Evolutionary conservation across 2,329 filamentous ascomycete genomes (phyloP).

Genomic region (Talaromyces sp.): DNA sequence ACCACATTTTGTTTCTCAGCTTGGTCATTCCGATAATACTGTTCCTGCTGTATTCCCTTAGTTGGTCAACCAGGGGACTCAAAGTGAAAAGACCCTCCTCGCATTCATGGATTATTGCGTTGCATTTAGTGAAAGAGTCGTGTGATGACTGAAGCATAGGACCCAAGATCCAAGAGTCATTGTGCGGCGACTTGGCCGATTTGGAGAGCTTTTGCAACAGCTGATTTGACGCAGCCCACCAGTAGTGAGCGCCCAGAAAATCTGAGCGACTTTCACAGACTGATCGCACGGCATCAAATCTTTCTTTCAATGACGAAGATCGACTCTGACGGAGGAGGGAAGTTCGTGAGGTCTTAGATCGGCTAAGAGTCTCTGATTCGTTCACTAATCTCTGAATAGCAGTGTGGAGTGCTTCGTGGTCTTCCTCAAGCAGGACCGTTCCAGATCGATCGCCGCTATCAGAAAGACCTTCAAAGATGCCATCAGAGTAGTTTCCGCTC

Average conservation of each 20-base stretch:
- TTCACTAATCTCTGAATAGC: slow-evolving; percentile 77
- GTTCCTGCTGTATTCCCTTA: slow-evolving; percentile 68
- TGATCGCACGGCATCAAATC: slow-evolving; percentile 64
- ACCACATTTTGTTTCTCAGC: slow-evolving; percentile 97
- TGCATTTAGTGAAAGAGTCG: slow-evolving; percentile 32
- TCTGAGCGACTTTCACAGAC: slow-evolving; percentile 76
- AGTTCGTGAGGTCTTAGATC: slow-evolving; percentile 27
- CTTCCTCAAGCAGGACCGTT: slow-evolving; percentile 63
- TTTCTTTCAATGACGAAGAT: slow-evolving; percentile 31
- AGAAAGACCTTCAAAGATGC: slow-evolving; percentile 59
- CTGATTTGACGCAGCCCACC: slow-evolving; percentile 77
- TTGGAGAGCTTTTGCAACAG: slow-evolving; percentile 60
- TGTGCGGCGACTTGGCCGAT: slow-evolving; percentile 50
- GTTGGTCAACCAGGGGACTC: slow-evolving; percentile 74
- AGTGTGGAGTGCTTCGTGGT: slow-evolving; percentile 76
- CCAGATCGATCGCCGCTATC: slow-evolving; percentile 36
- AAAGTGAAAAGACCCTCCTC: slow-evolving; percentile 65
- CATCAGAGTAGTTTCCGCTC: slow-evolving; percentile 58
- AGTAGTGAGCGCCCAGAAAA: slow-evolving; percentile 78
- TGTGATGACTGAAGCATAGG: slow-evolving; percentile 63
- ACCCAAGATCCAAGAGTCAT: slow-evolving; percentile 67
- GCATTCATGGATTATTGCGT: slow-evolving; percentile 34
- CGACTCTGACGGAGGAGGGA: slow-evolving; percentile 13
- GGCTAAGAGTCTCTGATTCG: slow-evolving; percentile 75
- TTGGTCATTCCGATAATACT: slow-evolving; percentile 72